Percentiles rank a stretch among this genome's conserved stretches.
These are phyloP conservation scores for Dioscorea cayenensis DNA, from an alignment of 116 monocot species.

Conservation along the genomic window DNA sequence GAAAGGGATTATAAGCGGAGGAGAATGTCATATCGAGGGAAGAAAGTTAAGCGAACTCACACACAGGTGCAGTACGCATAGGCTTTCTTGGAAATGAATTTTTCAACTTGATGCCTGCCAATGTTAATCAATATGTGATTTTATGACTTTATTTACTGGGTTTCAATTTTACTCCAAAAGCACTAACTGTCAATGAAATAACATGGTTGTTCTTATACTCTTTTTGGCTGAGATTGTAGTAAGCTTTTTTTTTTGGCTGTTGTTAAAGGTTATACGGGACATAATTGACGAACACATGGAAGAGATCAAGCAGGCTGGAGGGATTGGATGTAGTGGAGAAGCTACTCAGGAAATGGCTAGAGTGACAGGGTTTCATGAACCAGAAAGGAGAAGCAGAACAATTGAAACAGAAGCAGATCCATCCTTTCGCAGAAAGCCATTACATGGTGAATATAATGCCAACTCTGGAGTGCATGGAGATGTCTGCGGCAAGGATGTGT, in stretches of 20 bases:
- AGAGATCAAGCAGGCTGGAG: constrained; percentile 61
- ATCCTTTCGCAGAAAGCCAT: constrained; percentile 13
- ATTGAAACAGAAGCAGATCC: constrained; percentile 4
- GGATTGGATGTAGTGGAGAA: constrained; percentile 52
- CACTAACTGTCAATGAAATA: background rate
- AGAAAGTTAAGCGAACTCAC: constrained; percentile 76
- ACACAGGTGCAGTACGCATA: constrained; percentile 62
- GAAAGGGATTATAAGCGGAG: constrained; percentile 98
- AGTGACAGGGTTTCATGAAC: constrained; percentile 3
- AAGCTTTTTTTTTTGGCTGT: background rate
- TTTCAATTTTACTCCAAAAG: background rate
- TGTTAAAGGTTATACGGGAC: constrained; percentile 60
- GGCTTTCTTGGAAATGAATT: background rate
- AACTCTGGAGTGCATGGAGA: constrained; percentile 4
- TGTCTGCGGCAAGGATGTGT: constrained; percentile 11
- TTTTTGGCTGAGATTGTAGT: background rate
- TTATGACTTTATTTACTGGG: background rate
- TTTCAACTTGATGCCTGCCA: background rate
- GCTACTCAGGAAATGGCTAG: constrained; percentile 10
- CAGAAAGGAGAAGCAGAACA: constrained; percentile 3
- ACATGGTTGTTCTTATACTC: background rate
- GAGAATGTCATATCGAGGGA: constrained; percentile 94
- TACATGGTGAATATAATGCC: constrained; percentile 6
- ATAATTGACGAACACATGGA: constrained; percentile 98
- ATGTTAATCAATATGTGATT: too few species aligned